Percentiles rank a stretch among this genome's conserved stretches.
These are phyloP conservation scores for Falciphora oryzae DNA, from an alignment of 2,329 filamentous ascomycete genomes.

Conservation along the genomic window DNA sequence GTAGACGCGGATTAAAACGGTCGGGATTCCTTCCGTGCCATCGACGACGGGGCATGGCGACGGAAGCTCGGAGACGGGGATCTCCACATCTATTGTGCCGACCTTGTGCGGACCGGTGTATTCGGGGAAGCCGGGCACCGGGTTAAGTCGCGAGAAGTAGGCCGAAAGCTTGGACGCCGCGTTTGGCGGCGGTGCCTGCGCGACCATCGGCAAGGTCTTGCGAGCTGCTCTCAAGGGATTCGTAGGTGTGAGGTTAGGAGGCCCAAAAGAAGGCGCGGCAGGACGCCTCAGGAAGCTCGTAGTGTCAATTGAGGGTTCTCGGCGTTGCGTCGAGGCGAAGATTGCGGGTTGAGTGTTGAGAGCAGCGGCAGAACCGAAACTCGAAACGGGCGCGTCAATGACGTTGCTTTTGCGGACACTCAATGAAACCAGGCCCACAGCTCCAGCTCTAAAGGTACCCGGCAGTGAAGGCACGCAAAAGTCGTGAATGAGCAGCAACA, in stretches of 20 bases:
- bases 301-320: too few species aligned
- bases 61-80: slow-evolving; percentile 57
- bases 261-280: background rate
- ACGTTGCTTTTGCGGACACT: too few species aligned
- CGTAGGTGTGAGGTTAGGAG: background rate
- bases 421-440: too few species aligned
- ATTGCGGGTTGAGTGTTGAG: too few species aligned
- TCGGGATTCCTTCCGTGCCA: slow-evolving; percentile 55
- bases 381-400: too few species aligned
- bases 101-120: slow-evolving; percentile 76
- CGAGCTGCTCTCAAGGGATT: background rate
- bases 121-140: slow-evolving; percentile 65
- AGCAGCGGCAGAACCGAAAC: too few species aligned
- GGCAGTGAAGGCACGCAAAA: too few species aligned
- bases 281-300: background rate
- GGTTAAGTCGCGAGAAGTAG: slow-evolving; percentile 53
- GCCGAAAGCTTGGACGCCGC: slow-evolving; percentile 32
- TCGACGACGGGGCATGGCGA: slow-evolving; percentile 48
- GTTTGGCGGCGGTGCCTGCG: background rate
- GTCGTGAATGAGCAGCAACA: too few species aligned
- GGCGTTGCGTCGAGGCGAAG: too few species aligned
- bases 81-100: slow-evolving; percentile 74
- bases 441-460: too few species aligned
- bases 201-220: background rate
- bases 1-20: slow-evolving; percentile 75